Evolutionary conservation across 305 asterid species (phyloP).

Genomic region (Fraxinus latifolia): DNA sequence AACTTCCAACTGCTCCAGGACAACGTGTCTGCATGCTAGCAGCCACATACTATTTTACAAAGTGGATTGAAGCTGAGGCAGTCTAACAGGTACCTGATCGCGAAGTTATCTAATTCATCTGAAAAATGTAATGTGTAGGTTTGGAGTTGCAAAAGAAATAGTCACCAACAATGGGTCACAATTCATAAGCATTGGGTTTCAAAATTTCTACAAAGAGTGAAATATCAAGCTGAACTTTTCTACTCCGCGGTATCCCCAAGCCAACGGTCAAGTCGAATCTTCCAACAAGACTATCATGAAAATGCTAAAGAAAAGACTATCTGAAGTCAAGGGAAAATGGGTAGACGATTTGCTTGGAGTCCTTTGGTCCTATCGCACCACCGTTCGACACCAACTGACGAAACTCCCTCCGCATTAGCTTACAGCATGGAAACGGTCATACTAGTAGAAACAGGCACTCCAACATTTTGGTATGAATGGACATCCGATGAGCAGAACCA

Average conservation of each 20-base stretch:
- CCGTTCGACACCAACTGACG: no score
- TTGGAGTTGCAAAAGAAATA: background rate
- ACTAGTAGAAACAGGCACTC: no score
- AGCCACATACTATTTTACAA: background rate
- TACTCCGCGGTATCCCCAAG: background rate
- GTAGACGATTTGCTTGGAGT: no score
- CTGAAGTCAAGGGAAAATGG: background rate
- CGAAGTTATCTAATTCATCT: background rate
- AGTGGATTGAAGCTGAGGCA: background rate
- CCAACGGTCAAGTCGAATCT: background rate
- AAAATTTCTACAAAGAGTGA: no score
- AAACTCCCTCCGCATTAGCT: no score
- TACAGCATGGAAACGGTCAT: no score
- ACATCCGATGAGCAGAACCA: no score
- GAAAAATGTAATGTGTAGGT: background rate
- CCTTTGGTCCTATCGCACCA: no score
- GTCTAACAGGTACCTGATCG: background rate
- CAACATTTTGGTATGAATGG: no score
- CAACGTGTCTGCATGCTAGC: background rate
- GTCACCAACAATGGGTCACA: background rate
- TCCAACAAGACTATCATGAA: background rate
- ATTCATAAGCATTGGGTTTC: background rate
- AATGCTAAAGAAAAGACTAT: background rate
- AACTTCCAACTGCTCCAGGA: background rate
- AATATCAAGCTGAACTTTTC: background rate